These are phyloP conservation scores for Hericium erinaceus DNA, from an alignment of 768 basidiomycete genomes.

Conservation along the genomic window DNA sequence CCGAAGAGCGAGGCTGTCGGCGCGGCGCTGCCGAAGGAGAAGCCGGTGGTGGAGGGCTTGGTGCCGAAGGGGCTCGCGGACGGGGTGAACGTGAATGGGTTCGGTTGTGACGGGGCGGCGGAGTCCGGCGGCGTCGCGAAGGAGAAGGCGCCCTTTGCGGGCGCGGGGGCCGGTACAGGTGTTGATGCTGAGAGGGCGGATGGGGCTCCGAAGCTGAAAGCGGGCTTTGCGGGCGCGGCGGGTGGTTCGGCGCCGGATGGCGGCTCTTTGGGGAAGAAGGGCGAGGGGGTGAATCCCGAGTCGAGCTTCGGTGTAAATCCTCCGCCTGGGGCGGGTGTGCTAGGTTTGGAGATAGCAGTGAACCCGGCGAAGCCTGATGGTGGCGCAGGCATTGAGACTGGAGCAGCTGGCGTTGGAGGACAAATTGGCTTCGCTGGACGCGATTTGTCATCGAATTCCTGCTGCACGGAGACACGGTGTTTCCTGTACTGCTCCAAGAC, in stretches of 20 bases:
- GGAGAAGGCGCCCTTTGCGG: not conserved
- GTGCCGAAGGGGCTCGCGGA: not conserved
- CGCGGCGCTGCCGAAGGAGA: conserved; percentile 3
- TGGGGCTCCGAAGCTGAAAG: conserved; percentile 8
- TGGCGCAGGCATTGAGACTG: conserved; percentile 27
- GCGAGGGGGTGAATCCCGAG: conserved; percentile 13
- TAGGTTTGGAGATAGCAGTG: conserved; percentile 20
- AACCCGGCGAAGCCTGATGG: conserved; percentile 30
- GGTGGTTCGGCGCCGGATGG: not conserved
- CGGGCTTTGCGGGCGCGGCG: conserved; percentile 1
- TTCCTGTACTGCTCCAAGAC: conserved; percentile 51
- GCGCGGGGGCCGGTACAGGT: not conserved
- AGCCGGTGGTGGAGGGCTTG: not conserved
- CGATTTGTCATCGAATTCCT: conserved; percentile 38
- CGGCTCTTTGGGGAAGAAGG: not conserved
- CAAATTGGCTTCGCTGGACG: not conserved
- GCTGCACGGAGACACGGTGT: conserved; percentile 44
- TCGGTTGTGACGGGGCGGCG: not conserved
- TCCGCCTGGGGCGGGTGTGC: conserved; percentile 17
- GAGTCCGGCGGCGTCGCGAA: not conserved
- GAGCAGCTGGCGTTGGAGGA: not conserved
- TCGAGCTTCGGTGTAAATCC: conserved; percentile 11
- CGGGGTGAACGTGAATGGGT: not conserved
- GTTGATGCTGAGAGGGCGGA: not conserved
- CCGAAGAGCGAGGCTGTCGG: conserved; percentile 1